phyloP scores from a whole-genome alignment of 2,329 filamentous ascomycete genomes.

The Rhytidhysteron rufulum region DNA sequence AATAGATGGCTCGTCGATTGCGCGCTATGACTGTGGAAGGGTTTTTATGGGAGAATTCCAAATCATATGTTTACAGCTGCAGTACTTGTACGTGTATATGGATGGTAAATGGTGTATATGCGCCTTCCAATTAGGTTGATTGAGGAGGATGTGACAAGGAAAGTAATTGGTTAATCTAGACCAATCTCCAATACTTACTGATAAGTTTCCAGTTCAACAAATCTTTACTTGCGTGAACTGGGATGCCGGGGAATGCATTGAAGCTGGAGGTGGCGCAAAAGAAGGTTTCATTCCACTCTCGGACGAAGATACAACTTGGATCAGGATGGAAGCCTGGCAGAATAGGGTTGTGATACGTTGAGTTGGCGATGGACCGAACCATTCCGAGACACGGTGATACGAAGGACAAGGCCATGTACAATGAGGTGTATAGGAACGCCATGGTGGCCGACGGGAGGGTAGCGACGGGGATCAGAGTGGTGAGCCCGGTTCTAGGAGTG shows the following conservation, averaged over 20 bases:
- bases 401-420: conserved; percentile 2
- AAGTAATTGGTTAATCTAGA: conserved; percentile 1
- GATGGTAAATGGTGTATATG: no score
- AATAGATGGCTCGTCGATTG: conserved; percentile 2
- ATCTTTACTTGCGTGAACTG: conserved; percentile 52
- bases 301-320: conserved; percentile 44
- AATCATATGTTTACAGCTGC: no score
- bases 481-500: not conserved
- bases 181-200: conserved; percentile 14
- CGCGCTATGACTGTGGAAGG: no score
- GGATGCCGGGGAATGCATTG: conserved; percentile 50
- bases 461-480: not conserved
- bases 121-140: no score
- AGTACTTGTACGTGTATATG: no score
- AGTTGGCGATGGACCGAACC: not conserved
- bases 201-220: conserved; percentile 49
- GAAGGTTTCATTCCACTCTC: conserved; percentile 42
- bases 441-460: not conserved
- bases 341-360: conserved; percentile 40
- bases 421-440: not conserved
- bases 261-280: conserved; percentile 53
- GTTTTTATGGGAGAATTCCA: no score
- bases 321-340: conserved; percentile 51
- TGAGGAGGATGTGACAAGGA: no score
- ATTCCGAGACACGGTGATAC: conserved; percentile 5